Percentiles rank a stretch among this genome's conserved stretches.
Evolutionary conservation across 1,284 basidiomycete species (phyloP).

Genomic region (Tremellales sp.): DNA sequence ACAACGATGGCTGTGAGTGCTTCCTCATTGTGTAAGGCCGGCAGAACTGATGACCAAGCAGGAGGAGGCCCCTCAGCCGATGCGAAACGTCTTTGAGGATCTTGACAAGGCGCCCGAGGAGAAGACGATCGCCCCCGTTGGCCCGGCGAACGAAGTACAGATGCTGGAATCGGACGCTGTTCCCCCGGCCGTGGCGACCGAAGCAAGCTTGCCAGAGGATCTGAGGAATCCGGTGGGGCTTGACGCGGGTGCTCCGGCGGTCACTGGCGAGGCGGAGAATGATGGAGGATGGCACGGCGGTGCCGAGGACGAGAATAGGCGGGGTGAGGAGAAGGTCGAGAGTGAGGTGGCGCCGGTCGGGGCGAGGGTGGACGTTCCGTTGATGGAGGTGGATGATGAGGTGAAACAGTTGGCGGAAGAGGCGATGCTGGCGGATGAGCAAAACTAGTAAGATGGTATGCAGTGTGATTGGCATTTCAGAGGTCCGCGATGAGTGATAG

Average conservation of each 20-base stretch:
- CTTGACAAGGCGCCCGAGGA: conserved; percentile 39
- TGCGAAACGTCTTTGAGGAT: conserved; percentile 44
- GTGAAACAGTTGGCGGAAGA: conserved; percentile 34
- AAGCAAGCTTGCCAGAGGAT: conserved; percentile 29
- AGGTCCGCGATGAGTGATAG: no score
- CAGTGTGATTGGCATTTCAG: background rate
- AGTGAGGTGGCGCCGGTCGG: conserved; percentile 8
- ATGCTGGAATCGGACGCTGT: conserved; percentile 38
- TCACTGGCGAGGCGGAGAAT: conserved; percentile 36
- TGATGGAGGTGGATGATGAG: conserved; percentile 41
- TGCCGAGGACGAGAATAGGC: conserved; percentile 39
- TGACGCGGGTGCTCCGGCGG: conserved; percentile 45
- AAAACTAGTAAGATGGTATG: background rate
- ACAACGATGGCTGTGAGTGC: conserved; percentile 29
- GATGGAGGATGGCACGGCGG: conserved; percentile 49
- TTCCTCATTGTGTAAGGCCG: no score
- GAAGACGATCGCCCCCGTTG: conserved; percentile 39
- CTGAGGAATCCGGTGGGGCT: conserved; percentile 45
- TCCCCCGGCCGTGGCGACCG: conserved; percentile 7
- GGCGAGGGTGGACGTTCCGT: conserved; percentile 21
- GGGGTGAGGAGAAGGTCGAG: conserved; percentile 5
- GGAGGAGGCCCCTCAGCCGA: conserved; percentile 46
- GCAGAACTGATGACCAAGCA: conserved; percentile 12
- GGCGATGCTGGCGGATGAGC: conserved; percentile 28
- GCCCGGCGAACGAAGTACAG: conserved; percentile 39